phyloP scores from a whole-genome alignment of 106 monocot species.

The Allium sativum region DNA sequence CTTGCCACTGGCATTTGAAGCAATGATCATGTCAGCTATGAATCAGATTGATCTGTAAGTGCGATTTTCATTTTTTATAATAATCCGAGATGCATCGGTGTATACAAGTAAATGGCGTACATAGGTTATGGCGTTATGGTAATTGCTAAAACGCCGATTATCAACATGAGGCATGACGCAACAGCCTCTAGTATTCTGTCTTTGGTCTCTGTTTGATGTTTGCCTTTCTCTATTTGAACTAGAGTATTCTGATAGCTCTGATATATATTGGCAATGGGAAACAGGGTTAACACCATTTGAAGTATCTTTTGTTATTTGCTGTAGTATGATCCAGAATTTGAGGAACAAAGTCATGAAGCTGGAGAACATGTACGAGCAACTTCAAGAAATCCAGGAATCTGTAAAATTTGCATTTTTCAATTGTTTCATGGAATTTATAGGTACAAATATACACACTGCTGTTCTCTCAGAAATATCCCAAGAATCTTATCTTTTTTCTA shows the following conservation, averaged over 20 bases:
- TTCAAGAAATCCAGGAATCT: slow-evolving; percentile 85
- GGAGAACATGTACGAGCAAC: slow-evolving; percentile 35
- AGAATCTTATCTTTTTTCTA: neutral
- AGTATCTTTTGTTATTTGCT: slow-evolving; percentile 10
- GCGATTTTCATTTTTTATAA: neutral
- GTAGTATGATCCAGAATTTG: slow-evolving; percentile 76
- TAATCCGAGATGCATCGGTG: no score
- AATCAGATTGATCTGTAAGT: slow-evolving; percentile 89
- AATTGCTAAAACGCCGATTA: no score
- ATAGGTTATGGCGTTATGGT: no score
- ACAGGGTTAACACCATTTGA: neutral
- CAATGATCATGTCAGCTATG: slow-evolving; percentile 67
- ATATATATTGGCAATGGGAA: neutral
- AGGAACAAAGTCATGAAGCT: slow-evolving; percentile 55
- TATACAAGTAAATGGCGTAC: no score
- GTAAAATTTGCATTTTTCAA: slow-evolving; percentile 87
- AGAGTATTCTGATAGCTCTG: no score
- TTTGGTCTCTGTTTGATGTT: no score
- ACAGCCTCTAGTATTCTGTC: no score
- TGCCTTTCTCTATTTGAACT: no score
- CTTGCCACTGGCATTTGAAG: slow-evolving; percentile 69
- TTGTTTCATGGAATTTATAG: slow-evolving; percentile 87
- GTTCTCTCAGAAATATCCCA: neutral
- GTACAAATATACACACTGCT: slow-evolving; percentile 18
- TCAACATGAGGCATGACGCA: no score